A percentile compares a stretch with the other conserved stretches of the same genome.
phyloP scores from a whole-genome alignment of 2,329 filamentous ascomycete genomes.

The Diplodia scrobiculata region DNA sequence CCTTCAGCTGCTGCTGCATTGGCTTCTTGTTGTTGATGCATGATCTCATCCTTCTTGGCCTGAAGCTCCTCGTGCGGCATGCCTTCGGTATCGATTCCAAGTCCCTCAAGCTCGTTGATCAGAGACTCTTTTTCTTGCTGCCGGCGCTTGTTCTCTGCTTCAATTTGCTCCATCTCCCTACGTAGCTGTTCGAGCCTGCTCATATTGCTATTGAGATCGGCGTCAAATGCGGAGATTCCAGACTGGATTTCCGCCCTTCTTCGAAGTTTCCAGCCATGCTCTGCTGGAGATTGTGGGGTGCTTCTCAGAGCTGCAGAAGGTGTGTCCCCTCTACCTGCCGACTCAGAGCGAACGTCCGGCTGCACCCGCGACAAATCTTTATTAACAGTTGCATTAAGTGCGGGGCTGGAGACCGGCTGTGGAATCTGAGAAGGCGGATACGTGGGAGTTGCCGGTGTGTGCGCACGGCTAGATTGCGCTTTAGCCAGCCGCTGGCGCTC shows the following conservation, averaged over 20 bases:
- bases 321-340: not conserved
- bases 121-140: slow-evolving; percentile 49
- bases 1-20: not conserved
- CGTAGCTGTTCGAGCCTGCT: slow-evolving; percentile 47
- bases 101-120: slow-evolving; percentile 52
- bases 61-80: slow-evolving; percentile 51
- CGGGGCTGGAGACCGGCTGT: slow-evolving; percentile 4
- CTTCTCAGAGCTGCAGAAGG: not conserved
- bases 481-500: slow-evolving; percentile 32
- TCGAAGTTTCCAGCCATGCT: slow-evolving; percentile 42
- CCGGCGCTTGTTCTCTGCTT: slow-evolving; percentile 44
- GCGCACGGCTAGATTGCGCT: slow-evolving; percentile 24
- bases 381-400: not conserved
- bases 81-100: slow-evolving; percentile 53
- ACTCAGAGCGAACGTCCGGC: not conserved
- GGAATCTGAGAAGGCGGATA: slow-evolving; percentile 5
- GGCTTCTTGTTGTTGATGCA: slow-evolving; percentile 34
- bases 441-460: slow-evolving; percentile 26
- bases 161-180: slow-evolving; percentile 51
- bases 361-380: not conserved
- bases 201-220: slow-evolving; percentile 47
- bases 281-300: slow-evolving; percentile 15
- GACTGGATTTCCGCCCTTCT: slow-evolving; percentile 55
- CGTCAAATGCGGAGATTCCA: slow-evolving; percentile 51
- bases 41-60: slow-evolving; percentile 46